Conservation (phyloP, 352 stramenopile species). For the Phytophthora nicotianae region DNA sequence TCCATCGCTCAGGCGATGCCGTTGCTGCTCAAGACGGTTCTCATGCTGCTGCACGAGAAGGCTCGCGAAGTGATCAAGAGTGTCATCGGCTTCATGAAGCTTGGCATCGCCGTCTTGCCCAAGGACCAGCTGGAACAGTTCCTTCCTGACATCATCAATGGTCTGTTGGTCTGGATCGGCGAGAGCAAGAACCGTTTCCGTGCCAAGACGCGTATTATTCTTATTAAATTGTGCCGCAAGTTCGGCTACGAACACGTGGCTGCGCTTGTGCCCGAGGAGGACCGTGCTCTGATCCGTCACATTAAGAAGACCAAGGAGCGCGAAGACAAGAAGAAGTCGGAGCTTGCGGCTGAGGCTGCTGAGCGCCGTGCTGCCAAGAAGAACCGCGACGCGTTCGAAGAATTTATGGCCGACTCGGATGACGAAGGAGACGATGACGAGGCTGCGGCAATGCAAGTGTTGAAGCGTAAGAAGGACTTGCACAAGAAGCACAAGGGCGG, state of each 20-base stretch:
- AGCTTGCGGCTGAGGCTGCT: slow-evolving; percentile 55
- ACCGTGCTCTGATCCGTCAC: slow-evolving; percentile 93
- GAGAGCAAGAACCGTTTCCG: slow-evolving; percentile 96
- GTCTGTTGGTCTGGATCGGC: slow-evolving; percentile 93
- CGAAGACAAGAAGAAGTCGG: slow-evolving; percentile 87
- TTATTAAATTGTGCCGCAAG: slow-evolving; percentile 95
- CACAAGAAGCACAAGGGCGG: slow-evolving; percentile 79
- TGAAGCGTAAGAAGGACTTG: slow-evolving; percentile 82
- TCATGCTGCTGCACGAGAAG: slow-evolving; percentile 93
- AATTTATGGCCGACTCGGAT: slow-evolving; percentile 85
- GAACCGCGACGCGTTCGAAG: slow-evolving; percentile 68
- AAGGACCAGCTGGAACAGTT: slow-evolving; percentile 91
- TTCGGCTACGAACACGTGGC: slow-evolving; percentile 94
- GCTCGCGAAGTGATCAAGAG: slow-evolving; percentile 96
- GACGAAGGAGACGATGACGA: slow-evolving; percentile 82
- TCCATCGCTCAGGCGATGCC: slow-evolving; percentile 82
- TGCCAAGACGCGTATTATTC: slow-evolving; percentile 95
- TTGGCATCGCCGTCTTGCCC: slow-evolving; percentile 92
- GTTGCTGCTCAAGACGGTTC: slow-evolving; percentile 91
- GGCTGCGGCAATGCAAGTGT: slow-evolving; percentile 81
- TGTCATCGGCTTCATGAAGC: slow-evolving; percentile 96
- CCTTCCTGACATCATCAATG: slow-evolving; percentile 92
- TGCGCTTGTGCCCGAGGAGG: slow-evolving; percentile 88
- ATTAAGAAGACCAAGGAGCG: slow-evolving; percentile 96
- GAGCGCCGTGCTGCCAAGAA: slow-evolving; percentile 51